A percentile compares a stretch with the other conserved stretches of the same genome.
Conservation (phyloP, 768 basidiomycete genomes). For the Rubroboletus pulcherrimus region DNA sequence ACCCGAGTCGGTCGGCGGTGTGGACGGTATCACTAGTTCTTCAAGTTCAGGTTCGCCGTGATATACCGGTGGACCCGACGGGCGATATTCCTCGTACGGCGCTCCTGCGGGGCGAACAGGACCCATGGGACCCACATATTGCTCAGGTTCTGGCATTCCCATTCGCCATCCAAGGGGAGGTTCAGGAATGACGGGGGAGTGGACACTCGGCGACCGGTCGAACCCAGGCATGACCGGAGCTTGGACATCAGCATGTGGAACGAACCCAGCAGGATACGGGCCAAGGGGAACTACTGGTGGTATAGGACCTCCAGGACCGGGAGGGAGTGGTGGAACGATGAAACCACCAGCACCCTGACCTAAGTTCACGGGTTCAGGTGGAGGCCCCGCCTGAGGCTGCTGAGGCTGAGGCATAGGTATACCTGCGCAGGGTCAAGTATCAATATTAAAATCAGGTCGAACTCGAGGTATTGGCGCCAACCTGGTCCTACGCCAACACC, state of each 20-base stretch:
- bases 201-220: slow-evolving; percentile 1
- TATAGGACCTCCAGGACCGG: slow-evolving; percentile 7
- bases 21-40: slow-evolving; percentile 21
- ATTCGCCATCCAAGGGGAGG: slow-evolving; percentile 10
- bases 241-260: slow-evolving; percentile 15
- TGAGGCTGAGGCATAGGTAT: slow-evolving; percentile 27
- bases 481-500: slow-evolving; percentile 40
- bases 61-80: slow-evolving; percentile 5
- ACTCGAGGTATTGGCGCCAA: slow-evolving; percentile 17
- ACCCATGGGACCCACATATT: slow-evolving; percentile 6
- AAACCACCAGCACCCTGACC: slow-evolving; percentile 14
- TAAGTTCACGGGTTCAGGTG: not conserved
- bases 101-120: slow-evolving; percentile 39
- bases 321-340: slow-evolving; percentile 24
- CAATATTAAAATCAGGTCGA: not conserved
- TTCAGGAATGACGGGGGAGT: slow-evolving; percentile 27
- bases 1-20: slow-evolving; percentile 15
- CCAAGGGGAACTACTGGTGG: slow-evolving; percentile 17
- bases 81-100: slow-evolving; percentile 6
- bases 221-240: slow-evolving; percentile 24
- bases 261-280: slow-evolving; percentile 20
- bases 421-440: slow-evolving; percentile 8
- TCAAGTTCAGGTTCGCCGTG: slow-evolving; percentile 11
- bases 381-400: slow-evolving; percentile 12
- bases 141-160: slow-evolving; percentile 24